A percentile compares a stretch with the other conserved stretches of the same genome.
phyloP scores from a whole-genome alignment of 2,329 filamentous ascomycete species.

The Scleromitrula shiraiana region DNA sequence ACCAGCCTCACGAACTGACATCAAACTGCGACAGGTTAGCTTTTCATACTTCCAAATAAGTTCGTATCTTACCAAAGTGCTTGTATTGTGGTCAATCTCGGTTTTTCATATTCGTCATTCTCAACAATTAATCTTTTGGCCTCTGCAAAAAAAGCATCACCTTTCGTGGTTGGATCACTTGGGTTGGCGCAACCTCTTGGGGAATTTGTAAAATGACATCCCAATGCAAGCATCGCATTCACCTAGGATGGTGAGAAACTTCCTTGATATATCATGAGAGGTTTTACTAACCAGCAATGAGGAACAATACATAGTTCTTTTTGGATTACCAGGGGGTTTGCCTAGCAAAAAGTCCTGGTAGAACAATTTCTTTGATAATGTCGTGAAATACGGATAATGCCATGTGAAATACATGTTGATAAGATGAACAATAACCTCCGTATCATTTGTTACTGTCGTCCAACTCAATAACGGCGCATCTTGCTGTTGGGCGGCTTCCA shows the following conservation, averaged over 20 bases:
- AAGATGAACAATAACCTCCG: conserved; percentile 72
- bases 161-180: conserved; percentile 75
- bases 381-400: conserved; percentile 96
- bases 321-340: conserved; percentile 43
- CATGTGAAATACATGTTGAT: conserved; percentile 98
- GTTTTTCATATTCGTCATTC: conserved; percentile 87
- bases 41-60: conserved; percentile 34
- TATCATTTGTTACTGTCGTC: conserved; percentile 78
- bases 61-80: conserved; percentile 52
- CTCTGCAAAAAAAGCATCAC: conserved; percentile 93
- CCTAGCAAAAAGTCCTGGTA: conserved; percentile 77
- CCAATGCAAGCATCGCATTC: conserved; percentile 87
- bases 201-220: conserved; percentile 83
- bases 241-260: conserved; percentile 82
- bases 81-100: conserved; percentile 82
- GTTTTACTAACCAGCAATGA: conserved; percentile 52
- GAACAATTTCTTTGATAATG: conserved; percentile 77
- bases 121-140: conserved; percentile 84
- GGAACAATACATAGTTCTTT: conserved; percentile 70
- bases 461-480: conserved; percentile 74
- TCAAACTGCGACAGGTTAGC: conserved; percentile 31
- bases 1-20: conserved; percentile 94
- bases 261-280: neutral
- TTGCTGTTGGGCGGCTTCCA: conserved; percentile 30
- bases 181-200: conserved; percentile 62